A percentile compares a stretch with the other conserved stretches of the same genome.
These are phyloP conservation scores for Nannochloris sp. DNA, from an alignment of 139 green algal genomes.

Conservation along the genomic window DNA sequence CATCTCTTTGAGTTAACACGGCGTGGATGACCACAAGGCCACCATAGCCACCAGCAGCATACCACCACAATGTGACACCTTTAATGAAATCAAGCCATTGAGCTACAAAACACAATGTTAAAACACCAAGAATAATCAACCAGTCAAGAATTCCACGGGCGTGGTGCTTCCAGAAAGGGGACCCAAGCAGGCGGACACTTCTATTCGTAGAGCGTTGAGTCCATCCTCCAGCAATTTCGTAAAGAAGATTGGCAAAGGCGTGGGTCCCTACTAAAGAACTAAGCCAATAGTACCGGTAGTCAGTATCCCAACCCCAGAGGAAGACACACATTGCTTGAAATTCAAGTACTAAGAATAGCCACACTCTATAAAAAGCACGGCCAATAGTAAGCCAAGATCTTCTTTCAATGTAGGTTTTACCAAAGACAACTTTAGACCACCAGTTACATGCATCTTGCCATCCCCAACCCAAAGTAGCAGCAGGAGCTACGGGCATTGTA, in stretches of 20 bases:
- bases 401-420: slow-evolving; percentile 58
- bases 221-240: slow-evolving; percentile 31
- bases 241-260: slow-evolving; percentile 17
- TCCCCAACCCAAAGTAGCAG: slow-evolving; percentile 3
- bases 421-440: slow-evolving; percentile 29
- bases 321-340: slow-evolving; percentile 48
- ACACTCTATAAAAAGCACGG: slow-evolving; percentile 50
- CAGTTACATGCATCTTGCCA: background rate
- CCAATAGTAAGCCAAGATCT: slow-evolving; percentile 35
- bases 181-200: slow-evolving; percentile 17
- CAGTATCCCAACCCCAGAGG: slow-evolving; percentile 21
- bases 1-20: slow-evolving; percentile 27
- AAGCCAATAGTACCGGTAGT: slow-evolving; percentile 12
- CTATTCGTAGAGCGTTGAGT: slow-evolving; percentile 26
- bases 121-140: slow-evolving; percentile 29
- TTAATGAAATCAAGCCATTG: slow-evolving; percentile 8
- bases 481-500: background rate
- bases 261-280: slow-evolving; percentile 23
- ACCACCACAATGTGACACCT: slow-evolving; percentile 24
- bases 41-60: slow-evolving; percentile 20
- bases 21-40: slow-evolving; percentile 28
- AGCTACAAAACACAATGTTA: slow-evolving; percentile 22
- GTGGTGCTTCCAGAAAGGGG: slow-evolving; percentile 30
- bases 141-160: slow-evolving; percentile 28
- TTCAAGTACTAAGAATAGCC: slow-evolving; percentile 48